Evolutionary conservation across 2,329 filamentous ascomycete genomes (phyloP).

Genomic region (Cordyceps javanica): DNA sequence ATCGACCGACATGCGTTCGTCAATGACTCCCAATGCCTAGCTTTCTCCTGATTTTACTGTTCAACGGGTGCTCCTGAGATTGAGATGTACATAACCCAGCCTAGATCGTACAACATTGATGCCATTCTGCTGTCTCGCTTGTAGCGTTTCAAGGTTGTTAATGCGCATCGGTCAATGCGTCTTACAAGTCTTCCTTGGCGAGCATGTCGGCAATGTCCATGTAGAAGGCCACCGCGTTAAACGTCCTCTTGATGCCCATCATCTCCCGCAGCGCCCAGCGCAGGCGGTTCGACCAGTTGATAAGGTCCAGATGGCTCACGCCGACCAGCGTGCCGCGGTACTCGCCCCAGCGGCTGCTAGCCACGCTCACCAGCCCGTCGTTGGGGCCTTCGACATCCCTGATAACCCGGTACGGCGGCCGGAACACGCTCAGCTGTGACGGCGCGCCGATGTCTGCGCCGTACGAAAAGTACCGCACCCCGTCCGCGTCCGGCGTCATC

Average conservation of each 20-base stretch:
- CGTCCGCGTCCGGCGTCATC: conserved; percentile 43
- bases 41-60: too few species aligned
- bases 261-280: conserved; percentile 47
- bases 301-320: conserved; percentile 59
- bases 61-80: too few species aligned
- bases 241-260: conserved; percentile 50
- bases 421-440: conserved; percentile 60
- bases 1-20: not conserved
- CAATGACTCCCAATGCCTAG: too few species aligned
- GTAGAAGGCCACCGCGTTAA: conserved; percentile 64
- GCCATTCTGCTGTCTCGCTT: not conserved
- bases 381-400: conserved; percentile 50
- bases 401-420: conserved; percentile 46
- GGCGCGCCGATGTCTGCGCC: conserved; percentile 48
- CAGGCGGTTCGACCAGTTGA: conserved; percentile 61
- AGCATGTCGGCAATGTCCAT: conserved; percentile 64
- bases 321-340: conserved; percentile 58
- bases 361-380: conserved; percentile 62
- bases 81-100: not conserved
- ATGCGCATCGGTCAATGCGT: too few species aligned
- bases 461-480: conserved; percentile 57
- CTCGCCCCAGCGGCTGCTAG: conserved; percentile 54
- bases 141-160: not conserved
- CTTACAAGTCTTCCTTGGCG: conserved; percentile 54
- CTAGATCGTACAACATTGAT: not conserved